Base-by-base conservation (phyloP, 2,329 filamentous ascomycete genomes). In the Cercospora sp. region DNA sequence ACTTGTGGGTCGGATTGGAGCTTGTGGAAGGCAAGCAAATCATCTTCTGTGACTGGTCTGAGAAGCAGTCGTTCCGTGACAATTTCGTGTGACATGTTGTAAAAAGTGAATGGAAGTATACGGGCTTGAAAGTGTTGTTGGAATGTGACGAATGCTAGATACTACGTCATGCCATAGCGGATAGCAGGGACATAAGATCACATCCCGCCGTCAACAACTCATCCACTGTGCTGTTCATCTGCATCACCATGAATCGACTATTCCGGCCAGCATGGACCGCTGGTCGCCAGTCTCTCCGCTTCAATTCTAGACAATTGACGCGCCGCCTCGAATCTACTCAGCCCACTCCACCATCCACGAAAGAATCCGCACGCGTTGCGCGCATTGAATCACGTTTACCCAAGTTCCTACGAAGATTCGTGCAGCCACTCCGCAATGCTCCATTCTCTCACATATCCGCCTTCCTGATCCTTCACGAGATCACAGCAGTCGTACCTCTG, bases 391-490 rank as follows among this genome's bases (percentile, higher is more conserved):
- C 75, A 31, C 76, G 77, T 48, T 75, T 91, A 7, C 93, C 92
- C 2, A 81, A 77, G 4, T 89, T 88, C 69, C 84, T 96, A 12
- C 90, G 87, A 66, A 85, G 83, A 63, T 92, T 93, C 81, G 89
- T 91, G 0, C 80, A 82, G 0, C 87, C 88, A 0, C 87, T 99
- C 3, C 87, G 89, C 66, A 84, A 86, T 65, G 93, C 93, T 0
- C 95, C 95, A 0, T 80, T 93, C 55, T 92, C 92, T 0, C 93
- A 97, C 80, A 84, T 96, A 51, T 87, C 90, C 1, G 90, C 94
- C 0, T 99, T 99, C 79, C 83, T 98, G 10, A 83, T 97, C 45
- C 85, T 99, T 0, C 95, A 99, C 82, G 95, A 99, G 80, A 78
- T 97, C 55, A 98, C 95, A 0, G 94, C 95, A 9, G 82, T 97